phyloP scores from a whole-genome alignment of 352 stramenopile genomes.

The Phytophthora sp. region DNA sequence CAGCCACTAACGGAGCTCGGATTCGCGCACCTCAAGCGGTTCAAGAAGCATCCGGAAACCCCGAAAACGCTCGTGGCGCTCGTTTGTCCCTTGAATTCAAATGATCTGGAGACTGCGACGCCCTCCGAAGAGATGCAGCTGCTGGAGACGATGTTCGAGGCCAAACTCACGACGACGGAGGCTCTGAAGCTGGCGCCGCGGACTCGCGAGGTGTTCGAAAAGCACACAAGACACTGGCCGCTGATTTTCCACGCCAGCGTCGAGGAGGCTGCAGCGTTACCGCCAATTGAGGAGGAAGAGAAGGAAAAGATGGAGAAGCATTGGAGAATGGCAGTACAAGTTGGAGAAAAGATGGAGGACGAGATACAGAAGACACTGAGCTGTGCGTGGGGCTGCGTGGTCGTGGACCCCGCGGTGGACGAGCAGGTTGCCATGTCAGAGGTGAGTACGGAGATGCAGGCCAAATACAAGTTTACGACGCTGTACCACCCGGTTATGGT shows the following conservation, averaged over 20 bases:
- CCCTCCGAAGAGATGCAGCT: conserved; percentile 30
- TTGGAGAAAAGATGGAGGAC: conserved; percentile 26
- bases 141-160: conserved; percentile 50
- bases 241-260: conserved; percentile 84
- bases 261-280: conserved; percentile 46
- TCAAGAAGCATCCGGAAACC: conserved; percentile 68
- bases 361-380: conserved; percentile 21
- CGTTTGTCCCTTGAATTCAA: conserved; percentile 39
- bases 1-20: conserved; percentile 64
- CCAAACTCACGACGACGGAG: conserved; percentile 46
- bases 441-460: conserved; percentile 4
- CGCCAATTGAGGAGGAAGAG: conserved; percentile 49
- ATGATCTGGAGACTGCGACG: conserved; percentile 11
- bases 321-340: conserved; percentile 32
- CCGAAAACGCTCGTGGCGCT: conserved; percentile 61
- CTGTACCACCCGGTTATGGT: conserved; percentile 78
- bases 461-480: conserved; percentile 47
- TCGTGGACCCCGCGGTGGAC: conserved; percentile 54
- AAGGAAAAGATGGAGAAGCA: conserved; percentile 34
- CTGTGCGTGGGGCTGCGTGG: conserved; percentile 59
- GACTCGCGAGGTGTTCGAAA: conserved; percentile 66
- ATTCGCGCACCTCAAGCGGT: conserved; percentile 82
- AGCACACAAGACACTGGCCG: conserved; percentile 69
- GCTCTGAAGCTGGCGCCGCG: conserved; percentile 62
- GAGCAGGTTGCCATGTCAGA: conserved; percentile 42